These are phyloP conservation scores for Albophoma yamanashiensis DNA, from an alignment of 2,329 filamentous ascomycete species.

Conservation along the genomic window DNA sequence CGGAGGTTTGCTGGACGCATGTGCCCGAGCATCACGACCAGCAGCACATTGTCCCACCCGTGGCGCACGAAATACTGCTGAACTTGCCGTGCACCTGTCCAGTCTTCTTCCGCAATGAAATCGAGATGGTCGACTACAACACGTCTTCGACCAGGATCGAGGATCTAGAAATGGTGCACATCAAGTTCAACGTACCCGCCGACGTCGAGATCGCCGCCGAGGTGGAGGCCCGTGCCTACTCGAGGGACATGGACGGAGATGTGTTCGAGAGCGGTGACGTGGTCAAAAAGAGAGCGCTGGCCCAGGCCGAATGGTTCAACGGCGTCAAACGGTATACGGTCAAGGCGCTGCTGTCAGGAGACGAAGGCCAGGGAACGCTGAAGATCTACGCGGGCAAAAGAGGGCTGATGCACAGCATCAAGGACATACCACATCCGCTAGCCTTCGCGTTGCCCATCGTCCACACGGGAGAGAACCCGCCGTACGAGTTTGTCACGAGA, in stretches of 20 bases:
- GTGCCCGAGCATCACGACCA: slow-evolving; percentile 79
- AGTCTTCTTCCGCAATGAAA: slow-evolving; percentile 70
- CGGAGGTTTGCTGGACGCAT: slow-evolving; percentile 92
- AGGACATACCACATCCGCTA: slow-evolving; percentile 87
- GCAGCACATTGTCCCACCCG: slow-evolving; percentile 84
- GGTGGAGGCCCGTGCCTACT: slow-evolving; percentile 74
- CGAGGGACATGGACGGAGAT: slow-evolving; percentile 79
- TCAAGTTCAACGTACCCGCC: slow-evolving; percentile 76
- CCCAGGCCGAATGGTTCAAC: slow-evolving; percentile 83
- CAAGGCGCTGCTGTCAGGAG: slow-evolving; percentile 83
- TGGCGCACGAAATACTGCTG: slow-evolving; percentile 76
- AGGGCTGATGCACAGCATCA: slow-evolving; percentile 94
- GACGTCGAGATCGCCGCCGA: slow-evolving; percentile 91
- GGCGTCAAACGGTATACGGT: slow-evolving; percentile 86
- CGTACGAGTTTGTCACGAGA: slow-evolving; percentile 84
- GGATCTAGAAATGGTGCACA: slow-evolving; percentile 84
- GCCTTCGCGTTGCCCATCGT: slow-evolving; percentile 83
- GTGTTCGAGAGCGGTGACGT: slow-evolving; percentile 85
- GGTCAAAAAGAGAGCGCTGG: slow-evolving; percentile 73
- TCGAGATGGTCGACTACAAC: slow-evolving; percentile 83
- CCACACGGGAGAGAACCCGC: slow-evolving; percentile 84
- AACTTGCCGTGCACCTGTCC: slow-evolving; percentile 80
- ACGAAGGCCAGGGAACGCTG: slow-evolving; percentile 78
- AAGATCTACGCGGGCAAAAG: slow-evolving; percentile 92
- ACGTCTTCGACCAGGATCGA: slow-evolving; percentile 79